Evolutionary conservation across 345 rosid genomes (phyloP), one percentile per base, ranked within the genome.

Genomic region (Adansonia digitata): DNA sequence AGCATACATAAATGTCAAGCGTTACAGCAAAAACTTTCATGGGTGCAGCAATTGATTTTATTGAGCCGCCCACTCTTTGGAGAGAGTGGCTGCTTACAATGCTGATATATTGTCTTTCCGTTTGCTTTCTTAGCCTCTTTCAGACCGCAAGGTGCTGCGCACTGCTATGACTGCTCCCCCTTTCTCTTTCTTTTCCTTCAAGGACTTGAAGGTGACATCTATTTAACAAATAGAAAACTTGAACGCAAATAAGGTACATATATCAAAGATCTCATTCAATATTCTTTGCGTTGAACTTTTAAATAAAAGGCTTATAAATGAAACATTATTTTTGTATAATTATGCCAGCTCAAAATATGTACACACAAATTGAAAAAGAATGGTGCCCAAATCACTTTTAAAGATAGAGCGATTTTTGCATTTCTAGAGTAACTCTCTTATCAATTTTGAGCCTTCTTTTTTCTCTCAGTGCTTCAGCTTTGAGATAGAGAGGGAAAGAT

Each of bases 1-100:
- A 18, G 35, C 43, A 55, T 55, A 20, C 78, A 67, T 57, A 29
- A 56, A 51, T 59, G 74, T 66, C 45, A n/a, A 24, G 59, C 72
- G 39, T 74, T 65, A 52, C 52, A 35, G 49, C 26, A 15, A 10
- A 45, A 56, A 22, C 2, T 9, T 55, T 55, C 4, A 2, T 24
- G 1, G 61, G 61, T 31, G 27, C 59, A 55, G 26, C 29, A 2
- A 2, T 22, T 24, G 11, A 7, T 11, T 26, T 56, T 6, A 11
- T 26, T 26, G 62, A 1, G 62, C n/a, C 62, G 13, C 34, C 17
- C 35, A 24, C 35, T 4, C 34, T 55, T 55, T 22, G n/a, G n/a
- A 2, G 11, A 24, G 12, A 24, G 0, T 55, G 62, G 34, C 26
- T 56, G 62, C 24, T n/a, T 56, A 56, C 62, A 56, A 4, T 56